Percentiles rank a stretch among this genome's conserved stretches.
Evolutionary conservation across 192 early-diverging fungal species (phyloP).

Genomic region (Rhizoclosmatium globosum): DNA sequence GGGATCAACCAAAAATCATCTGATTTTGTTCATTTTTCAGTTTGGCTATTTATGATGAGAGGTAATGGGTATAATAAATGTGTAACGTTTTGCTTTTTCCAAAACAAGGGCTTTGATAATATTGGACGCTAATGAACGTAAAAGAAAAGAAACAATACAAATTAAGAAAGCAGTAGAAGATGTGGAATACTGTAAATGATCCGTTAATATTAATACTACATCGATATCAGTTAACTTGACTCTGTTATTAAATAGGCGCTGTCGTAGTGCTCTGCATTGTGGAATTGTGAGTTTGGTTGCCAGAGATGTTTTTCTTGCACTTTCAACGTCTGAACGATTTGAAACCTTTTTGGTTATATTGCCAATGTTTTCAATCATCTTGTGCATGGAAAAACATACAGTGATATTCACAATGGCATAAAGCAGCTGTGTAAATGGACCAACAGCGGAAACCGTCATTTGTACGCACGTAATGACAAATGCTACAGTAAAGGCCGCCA

Average conservation of each 20-base stretch:
- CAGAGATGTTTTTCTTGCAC: too few species aligned
- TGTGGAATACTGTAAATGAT: too few species aligned
- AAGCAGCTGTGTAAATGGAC: neutral
- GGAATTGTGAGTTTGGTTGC: too few species aligned
- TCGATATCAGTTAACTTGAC: too few species aligned
- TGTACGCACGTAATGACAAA: neutral
- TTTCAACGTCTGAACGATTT: too few species aligned
- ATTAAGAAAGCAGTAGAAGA: neutral
- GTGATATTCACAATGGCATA: conserved; percentile 6
- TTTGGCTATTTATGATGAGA: neutral
- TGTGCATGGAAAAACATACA: neutral
- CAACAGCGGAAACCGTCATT: neutral
- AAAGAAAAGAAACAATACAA: neutral
- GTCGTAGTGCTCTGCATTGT: too few species aligned
- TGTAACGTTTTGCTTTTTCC: neutral
- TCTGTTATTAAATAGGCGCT: too few species aligned
- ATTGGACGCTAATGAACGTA: neutral
- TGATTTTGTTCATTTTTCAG: neutral
- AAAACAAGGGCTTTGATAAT: neutral
- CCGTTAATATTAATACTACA: too few species aligned
- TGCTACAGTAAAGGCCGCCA: neutral
- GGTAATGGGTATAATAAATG: neutral
- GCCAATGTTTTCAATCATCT: too few species aligned
- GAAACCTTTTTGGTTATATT: too few species aligned
- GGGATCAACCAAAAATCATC: neutral